phyloP scores from a whole-genome alignment of 176 grass and related monocot genomes.

The Avena atlantica region DNA sequence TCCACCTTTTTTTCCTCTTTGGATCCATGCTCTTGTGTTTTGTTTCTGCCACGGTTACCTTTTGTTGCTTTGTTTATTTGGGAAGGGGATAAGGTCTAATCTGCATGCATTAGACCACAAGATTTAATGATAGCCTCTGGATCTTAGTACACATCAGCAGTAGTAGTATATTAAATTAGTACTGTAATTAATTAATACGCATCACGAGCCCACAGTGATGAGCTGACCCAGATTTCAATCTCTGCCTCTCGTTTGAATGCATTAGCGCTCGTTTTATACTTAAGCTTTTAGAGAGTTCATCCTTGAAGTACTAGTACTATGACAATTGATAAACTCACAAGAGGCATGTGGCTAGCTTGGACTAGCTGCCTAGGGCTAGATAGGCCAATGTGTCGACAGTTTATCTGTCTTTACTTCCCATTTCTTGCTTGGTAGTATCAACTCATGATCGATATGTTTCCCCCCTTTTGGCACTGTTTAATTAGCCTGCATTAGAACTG shows the following conservation, averaged over 20 bases:
- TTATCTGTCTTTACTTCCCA: neutral
- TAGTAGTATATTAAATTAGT: neutral
- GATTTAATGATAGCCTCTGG: neutral
- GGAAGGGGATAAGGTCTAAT: conserved; percentile 15
- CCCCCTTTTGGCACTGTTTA: neutral
- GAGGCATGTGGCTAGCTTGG: neutral
- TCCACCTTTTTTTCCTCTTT: conserved; percentile 18
- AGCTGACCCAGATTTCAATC: conserved; percentile 27
- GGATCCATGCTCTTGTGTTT: conserved; percentile 41
- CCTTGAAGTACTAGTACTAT: neutral
- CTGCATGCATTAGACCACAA: conserved; percentile 30
- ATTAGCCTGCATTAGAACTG: neutral
- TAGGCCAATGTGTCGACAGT: neutral
- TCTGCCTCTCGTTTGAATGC: conserved; percentile 34
- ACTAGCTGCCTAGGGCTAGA: conserved; percentile 25
- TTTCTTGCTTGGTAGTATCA: neutral
- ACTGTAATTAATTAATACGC: conserved; percentile 10
- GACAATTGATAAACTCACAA: neutral
- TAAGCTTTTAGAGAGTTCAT: neutral
- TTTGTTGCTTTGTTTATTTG: conserved; percentile 36
- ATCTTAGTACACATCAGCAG: conserved; percentile 10
- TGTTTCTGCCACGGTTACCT: conserved; percentile 15
- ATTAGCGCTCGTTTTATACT: conserved; percentile 11
- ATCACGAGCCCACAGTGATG: conserved; percentile 38
- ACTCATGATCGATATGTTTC: neutral